Evolutionary conservation across 2,329 filamentous ascomycete genomes (phyloP).

Genomic region (Epichloe uncinata): DNA sequence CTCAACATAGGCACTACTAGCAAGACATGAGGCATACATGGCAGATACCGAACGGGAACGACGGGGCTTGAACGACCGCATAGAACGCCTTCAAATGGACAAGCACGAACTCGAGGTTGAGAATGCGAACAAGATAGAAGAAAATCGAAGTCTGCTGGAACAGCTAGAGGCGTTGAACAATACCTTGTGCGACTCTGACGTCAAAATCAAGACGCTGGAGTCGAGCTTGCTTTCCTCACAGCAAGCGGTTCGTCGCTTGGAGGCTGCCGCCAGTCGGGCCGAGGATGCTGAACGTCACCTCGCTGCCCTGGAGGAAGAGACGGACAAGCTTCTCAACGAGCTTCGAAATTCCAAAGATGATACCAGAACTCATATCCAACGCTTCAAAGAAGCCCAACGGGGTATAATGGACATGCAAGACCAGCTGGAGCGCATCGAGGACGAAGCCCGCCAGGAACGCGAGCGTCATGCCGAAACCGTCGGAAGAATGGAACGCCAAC

Average conservation of each 20-base stretch:
- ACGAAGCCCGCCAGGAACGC: slow-evolving; percentile 65
- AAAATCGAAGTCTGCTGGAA: slow-evolving; percentile 69
- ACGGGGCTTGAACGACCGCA: slow-evolving; percentile 53
- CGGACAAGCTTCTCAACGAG: slow-evolving; percentile 55
- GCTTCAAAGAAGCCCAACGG: slow-evolving; percentile 77
- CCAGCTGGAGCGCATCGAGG: slow-evolving; percentile 79
- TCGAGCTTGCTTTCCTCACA: slow-evolving; percentile 66
- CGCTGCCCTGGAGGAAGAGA: slow-evolving; percentile 66
- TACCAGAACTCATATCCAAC: slow-evolving; percentile 61
- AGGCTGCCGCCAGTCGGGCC: slow-evolving; percentile 59
- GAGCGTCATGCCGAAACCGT: slow-evolving; percentile 73
- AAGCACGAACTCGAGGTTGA: slow-evolving; percentile 62
- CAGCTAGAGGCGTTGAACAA: slow-evolving; percentile 77
- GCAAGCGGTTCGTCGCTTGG: slow-evolving; percentile 60
- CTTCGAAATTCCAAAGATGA: slow-evolving; percentile 58
- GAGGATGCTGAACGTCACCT: slow-evolving; percentile 72
- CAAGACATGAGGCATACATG: slow-evolving; percentile 89
- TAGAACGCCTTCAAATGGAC: slow-evolving; percentile 60
- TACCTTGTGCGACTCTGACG: slow-evolving; percentile 67
- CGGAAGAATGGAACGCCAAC: slow-evolving; percentile 69
- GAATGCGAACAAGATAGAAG: slow-evolving; percentile 67
- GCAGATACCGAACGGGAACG: slow-evolving; percentile 82
- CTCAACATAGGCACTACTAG: slow-evolving; percentile 68
- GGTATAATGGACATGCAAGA: slow-evolving; percentile 68
- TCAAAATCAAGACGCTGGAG: slow-evolving; percentile 63